These are phyloP conservation scores for Hypericum androsaemum DNA, from an alignment of 345 rosid species.

Conservation along the genomic window DNA sequence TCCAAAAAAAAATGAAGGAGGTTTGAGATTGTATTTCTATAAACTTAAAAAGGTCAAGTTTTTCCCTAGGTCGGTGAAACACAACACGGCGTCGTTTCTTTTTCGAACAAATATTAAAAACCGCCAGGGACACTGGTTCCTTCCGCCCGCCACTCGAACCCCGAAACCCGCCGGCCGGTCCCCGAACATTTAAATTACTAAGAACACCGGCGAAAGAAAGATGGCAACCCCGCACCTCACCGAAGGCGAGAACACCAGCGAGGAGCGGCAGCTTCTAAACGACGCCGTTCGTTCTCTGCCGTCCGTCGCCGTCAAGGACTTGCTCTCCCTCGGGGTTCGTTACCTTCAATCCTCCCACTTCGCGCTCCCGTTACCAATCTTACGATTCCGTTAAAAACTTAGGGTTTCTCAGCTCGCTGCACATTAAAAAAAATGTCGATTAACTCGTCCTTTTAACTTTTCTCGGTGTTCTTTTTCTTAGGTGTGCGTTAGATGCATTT, in stretches of 20 bases:
- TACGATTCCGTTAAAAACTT: not conserved
- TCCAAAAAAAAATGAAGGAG: too few relatives aligned
- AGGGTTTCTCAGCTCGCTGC: not conserved
- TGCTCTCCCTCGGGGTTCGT: conserved; percentile 47
- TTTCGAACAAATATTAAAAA: too few relatives aligned
- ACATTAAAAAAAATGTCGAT: not conserved
- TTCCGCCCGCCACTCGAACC: too few relatives aligned
- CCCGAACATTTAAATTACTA: too few relatives aligned
- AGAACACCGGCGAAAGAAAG: too few relatives aligned
- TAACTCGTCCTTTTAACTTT: not conserved
- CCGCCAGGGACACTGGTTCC: too few relatives aligned
- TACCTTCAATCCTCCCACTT: not conserved
- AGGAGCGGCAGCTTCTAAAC: conserved; percentile 25
- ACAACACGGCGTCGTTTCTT: too few relatives aligned
- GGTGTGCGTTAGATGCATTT: conserved; percentile 70
- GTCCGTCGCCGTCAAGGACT: conserved; percentile 44
- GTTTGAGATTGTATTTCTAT: too few relatives aligned
- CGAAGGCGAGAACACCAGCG: not conserved
- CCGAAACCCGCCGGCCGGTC: too few relatives aligned
- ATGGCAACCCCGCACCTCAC: too few relatives aligned
- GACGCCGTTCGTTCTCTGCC: conserved; percentile 49
- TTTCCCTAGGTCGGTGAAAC: too few relatives aligned
- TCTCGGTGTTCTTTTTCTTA: conserved; percentile 17
- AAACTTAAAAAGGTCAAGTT: too few relatives aligned
- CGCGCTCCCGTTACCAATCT: not conserved